Evolutionary conservation across 2,329 filamentous ascomycete genomes (phyloP).

Genomic region (Ilyonectria sp.): DNA sequence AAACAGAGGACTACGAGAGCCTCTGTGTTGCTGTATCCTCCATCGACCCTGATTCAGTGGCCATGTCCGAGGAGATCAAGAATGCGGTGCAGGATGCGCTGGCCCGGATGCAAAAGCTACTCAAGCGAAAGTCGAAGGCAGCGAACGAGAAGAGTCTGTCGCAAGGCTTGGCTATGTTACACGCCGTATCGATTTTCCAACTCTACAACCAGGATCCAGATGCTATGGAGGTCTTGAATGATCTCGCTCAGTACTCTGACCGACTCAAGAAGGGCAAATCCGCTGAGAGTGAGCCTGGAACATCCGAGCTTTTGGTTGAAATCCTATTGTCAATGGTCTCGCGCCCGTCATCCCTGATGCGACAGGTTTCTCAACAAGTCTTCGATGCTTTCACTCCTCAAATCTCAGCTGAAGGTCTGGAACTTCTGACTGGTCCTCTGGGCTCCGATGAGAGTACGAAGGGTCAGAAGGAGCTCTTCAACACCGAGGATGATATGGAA

Average conservation of each 20-base stretch:
- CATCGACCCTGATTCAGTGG: constrained; percentile 66
- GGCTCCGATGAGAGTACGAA: constrained; percentile 84
- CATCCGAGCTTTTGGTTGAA: constrained; percentile 84
- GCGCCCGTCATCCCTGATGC: constrained; percentile 86
- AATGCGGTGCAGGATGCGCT: constrained; percentile 67
- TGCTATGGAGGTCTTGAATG: constrained; percentile 84
- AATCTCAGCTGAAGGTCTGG: constrained; percentile 80
- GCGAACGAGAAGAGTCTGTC: constrained; percentile 58
- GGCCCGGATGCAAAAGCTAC: constrained; percentile 67
- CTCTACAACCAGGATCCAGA: constrained; percentile 92
- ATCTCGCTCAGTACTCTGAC: constrained; percentile 83
- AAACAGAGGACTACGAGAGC: constrained; percentile 66
- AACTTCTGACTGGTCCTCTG: constrained; percentile 77
- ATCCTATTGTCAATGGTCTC: constrained; percentile 92
- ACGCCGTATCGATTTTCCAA: constrained; percentile 88
- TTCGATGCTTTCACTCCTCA: constrained; percentile 86
- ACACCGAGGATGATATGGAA: constrained; percentile 74
- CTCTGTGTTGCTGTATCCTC: constrained; percentile 69
- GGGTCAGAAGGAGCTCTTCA: constrained; percentile 90
- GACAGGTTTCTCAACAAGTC: constrained; percentile 89
- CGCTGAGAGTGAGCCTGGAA: constrained; percentile 67
- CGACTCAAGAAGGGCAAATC: constrained; percentile 68
- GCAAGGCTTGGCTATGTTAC: constrained; percentile 83
- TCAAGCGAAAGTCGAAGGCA: constrained; percentile 58
- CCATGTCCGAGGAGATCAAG: constrained; percentile 70